A percentile compares a stretch with the other conserved stretches of the same genome.
These are phyloP conservation scores for Heterobasidion occidentale DNA, from an alignment of 1,284 basidiomycete genomes.

Conservation along the genomic window DNA sequence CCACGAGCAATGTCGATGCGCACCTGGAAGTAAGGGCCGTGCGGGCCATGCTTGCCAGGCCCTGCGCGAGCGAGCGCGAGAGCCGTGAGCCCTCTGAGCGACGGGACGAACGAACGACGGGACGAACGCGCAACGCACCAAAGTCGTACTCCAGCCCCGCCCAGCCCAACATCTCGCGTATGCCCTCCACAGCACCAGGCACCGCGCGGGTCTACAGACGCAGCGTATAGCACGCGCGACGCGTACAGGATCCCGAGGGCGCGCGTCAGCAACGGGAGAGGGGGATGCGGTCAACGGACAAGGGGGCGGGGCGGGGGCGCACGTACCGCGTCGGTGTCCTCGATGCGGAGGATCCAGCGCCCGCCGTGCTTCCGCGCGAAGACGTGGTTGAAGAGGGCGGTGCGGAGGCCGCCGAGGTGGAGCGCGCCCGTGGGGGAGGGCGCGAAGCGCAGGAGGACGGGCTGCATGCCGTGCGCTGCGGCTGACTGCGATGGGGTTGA, in stretches of 20 bases:
- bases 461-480: no score
- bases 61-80: constrained; percentile 33
- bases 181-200: constrained; percentile 76
- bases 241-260: neutral
- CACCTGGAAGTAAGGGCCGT: constrained; percentile 82
- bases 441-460: constrained; percentile 76
- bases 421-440: constrained; percentile 94
- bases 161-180: constrained; percentile 79
- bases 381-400: constrained; percentile 91
- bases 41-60: constrained; percentile 65
- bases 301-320: constrained; percentile 12
- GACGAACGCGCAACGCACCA: constrained; percentile 43
- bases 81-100: neutral
- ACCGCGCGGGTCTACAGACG: constrained; percentile 71
- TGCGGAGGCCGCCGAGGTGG: constrained; percentile 94
- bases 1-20: neutral
- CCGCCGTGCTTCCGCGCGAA: constrained; percentile 77
- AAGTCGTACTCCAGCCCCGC: constrained; percentile 91
- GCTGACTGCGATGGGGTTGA: no score
- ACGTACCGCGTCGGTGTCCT: constrained; percentile 85
- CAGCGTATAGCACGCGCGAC: neutral
- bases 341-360: constrained; percentile 87
- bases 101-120: neutral
- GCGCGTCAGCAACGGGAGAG: neutral
- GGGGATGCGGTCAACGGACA: neutral